These are phyloP conservation scores for Fragilaria radians DNA, from an alignment of 108 stramenopile species.

Conservation along the genomic window DNA sequence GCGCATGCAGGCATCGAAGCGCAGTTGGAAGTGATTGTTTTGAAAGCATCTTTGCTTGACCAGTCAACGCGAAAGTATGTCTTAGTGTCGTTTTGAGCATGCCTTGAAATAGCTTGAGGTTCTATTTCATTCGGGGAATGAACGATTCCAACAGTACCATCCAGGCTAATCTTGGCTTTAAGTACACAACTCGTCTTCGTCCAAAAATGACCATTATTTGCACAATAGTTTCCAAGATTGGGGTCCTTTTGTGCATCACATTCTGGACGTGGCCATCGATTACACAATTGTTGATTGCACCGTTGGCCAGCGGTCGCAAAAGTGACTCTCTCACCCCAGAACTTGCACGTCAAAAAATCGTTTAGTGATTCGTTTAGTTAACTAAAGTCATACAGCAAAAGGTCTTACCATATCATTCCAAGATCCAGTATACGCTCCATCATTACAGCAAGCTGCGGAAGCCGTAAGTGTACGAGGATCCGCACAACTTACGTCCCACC, in stretches of 20 bases:
- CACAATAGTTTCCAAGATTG: background rate
- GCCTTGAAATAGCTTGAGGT: background rate
- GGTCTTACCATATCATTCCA: too few relatives aligned
- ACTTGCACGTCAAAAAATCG: background rate
- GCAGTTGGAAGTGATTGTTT: background rate
- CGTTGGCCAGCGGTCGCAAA: background rate
- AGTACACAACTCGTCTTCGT: background rate
- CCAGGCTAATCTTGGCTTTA: background rate
- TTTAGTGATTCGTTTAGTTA: background rate
- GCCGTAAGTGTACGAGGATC: background rate
- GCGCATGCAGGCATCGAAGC: background rate
- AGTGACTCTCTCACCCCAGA: background rate
- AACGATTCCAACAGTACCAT: background rate
- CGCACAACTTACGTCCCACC: too few relatives aligned
- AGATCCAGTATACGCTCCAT: background rate
- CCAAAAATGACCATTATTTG: background rate
- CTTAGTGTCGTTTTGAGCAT: background rate
- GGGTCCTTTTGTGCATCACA: background rate
- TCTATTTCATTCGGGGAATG: background rate
- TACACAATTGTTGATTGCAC: background rate
- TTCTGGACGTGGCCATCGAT: background rate
- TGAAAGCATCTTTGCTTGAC: background rate
- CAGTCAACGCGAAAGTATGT: constrained; percentile 1
- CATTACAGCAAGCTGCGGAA: background rate
- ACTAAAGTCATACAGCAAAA: too few relatives aligned